These are phyloP conservation scores for Echinochloa phyllopogon DNA, from an alignment of 176 grass and related monocot genomes.

Conservation along the genomic window DNA sequence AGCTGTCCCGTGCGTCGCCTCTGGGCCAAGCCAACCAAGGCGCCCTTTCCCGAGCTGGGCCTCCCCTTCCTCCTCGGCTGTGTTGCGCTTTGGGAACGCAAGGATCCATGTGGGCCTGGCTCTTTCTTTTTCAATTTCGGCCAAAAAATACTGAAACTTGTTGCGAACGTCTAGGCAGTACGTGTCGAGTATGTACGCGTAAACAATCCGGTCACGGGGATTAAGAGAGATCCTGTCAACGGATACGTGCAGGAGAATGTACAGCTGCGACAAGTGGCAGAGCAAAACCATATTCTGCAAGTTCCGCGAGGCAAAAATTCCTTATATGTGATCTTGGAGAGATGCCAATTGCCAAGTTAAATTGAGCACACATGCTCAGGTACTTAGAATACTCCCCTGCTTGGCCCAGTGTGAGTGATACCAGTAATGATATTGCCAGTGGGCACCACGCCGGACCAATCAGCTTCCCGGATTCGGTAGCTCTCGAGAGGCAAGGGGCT, in stretches of 20 bases:
- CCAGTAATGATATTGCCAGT: slow-evolving; percentile 1
- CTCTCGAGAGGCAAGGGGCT: neutral
- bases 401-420: neutral
- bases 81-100: neutral
- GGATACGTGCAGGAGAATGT: neutral
- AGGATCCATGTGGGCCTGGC: slow-evolving; percentile 25
- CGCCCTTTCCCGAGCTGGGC: neutral
- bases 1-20: neutral
- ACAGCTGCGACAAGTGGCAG: slow-evolving; percentile 6
- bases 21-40: neutral
- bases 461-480: neutral
- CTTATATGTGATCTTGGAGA: neutral
- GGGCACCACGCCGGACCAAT: neutral
- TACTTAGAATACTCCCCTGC: neutral
- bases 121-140: neutral
- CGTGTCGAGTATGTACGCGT: slow-evolving; percentile 19
- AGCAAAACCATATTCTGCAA: neutral
- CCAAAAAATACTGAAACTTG: neutral
- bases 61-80: neutral
- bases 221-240: slow-evolving; percentile 38
- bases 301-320: neutral
- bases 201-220: neutral
- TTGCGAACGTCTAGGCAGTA: slow-evolving; percentile 31
- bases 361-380: neutral
- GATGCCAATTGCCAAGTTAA: neutral